Percentiles rank a stretch among this genome's conserved stretches.
Evolutionary conservation across 2,329 filamentous ascomycete species (phyloP).

Genomic region (Aspergillus persii): DNA sequence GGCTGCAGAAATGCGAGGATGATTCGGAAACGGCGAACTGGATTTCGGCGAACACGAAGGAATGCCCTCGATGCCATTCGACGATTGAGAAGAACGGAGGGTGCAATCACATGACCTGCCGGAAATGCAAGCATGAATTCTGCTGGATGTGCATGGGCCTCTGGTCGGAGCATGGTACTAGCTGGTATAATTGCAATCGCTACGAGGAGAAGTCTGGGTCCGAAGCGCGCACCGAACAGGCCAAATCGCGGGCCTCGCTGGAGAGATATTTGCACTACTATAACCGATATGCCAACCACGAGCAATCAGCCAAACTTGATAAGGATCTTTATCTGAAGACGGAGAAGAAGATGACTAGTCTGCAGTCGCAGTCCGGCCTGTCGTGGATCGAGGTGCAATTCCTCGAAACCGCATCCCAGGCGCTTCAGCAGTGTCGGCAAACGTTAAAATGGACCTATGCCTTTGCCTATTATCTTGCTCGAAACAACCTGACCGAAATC

Average conservation of each 20-base stretch:
- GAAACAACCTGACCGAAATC: slow-evolving; percentile 93
- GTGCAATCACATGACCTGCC: slow-evolving; percentile 97
- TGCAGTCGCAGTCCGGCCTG: slow-evolving; percentile 91
- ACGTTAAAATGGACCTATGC: slow-evolving; percentile 99
- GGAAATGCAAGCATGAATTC: slow-evolving; percentile 94
- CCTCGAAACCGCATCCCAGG: slow-evolving; percentile 86
- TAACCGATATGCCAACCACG: slow-evolving; percentile 97
- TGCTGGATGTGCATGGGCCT: slow-evolving; percentile 99
- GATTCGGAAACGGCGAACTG: slow-evolving; percentile 98
- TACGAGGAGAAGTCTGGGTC: slow-evolving; percentile 94
- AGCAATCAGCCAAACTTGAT: slow-evolving; percentile 93
- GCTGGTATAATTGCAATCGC: slow-evolving; percentile 99
- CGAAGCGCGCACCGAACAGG: slow-evolving; percentile 87
- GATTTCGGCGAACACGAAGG: slow-evolving; percentile 99
- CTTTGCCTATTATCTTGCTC: slow-evolving; percentile 94
- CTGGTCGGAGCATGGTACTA: slow-evolving; percentile 97
- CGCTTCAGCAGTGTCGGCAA: slow-evolving; percentile 93
- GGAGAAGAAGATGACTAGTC: slow-evolving; percentile 97
- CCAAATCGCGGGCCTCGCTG: slow-evolving; percentile 81
- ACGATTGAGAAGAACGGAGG: slow-evolving; percentile 99
- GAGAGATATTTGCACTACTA: slow-evolving; percentile 99
- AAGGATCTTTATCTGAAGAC: slow-evolving; percentile 96
- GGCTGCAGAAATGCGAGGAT: slow-evolving; percentile 97
- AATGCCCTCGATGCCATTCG: slow-evolving; percentile 92
- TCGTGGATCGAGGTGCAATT: slow-evolving; percentile 99